These are phyloP conservation scores for Pezicula radicicola DNA, from an alignment of 2,329 filamentous ascomycete species.

Conservation along the genomic window DNA sequence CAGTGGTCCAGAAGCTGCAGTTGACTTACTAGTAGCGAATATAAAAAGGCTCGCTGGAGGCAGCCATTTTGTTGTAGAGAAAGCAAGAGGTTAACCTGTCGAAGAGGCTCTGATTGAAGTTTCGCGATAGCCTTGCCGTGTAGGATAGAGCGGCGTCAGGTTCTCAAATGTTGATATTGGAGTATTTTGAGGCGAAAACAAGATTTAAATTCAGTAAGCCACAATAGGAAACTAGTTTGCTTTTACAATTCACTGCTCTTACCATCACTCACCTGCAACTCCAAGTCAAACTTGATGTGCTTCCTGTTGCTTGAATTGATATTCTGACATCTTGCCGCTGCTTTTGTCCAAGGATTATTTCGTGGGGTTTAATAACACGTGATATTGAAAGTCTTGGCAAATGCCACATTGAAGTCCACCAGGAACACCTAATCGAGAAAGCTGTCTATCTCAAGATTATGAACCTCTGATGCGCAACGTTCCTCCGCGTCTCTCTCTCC, in stretches of 20 bases:
- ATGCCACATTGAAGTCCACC: conserved; percentile 10
- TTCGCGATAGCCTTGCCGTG: neutral
- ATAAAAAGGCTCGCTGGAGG: conserved; percentile 76
- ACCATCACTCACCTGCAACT: too few relatives aligned
- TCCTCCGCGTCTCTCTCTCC: conserved; percentile 11
- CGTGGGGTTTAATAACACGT: too few relatives aligned
- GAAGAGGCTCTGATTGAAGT: neutral
- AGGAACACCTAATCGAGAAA: conserved; percentile 8
- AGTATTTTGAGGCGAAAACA: too few relatives aligned
- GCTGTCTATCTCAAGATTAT: conserved; percentile 6
- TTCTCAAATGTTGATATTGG: too few relatives aligned
- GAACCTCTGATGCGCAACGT: conserved; percentile 24
- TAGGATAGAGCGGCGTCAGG: too few relatives aligned
- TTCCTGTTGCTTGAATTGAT: too few relatives aligned
- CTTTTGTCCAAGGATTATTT: too few relatives aligned
- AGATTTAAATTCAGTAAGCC: too few relatives aligned
- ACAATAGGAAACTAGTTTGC: too few relatives aligned
- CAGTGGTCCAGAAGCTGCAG: neutral
- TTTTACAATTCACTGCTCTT: too few relatives aligned
- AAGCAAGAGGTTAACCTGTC: neutral
- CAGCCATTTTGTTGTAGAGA: conserved; percentile 21
- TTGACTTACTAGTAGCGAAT: conserved; percentile 87
- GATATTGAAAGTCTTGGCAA: neutral
- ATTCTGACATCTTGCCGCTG: too few relatives aligned
- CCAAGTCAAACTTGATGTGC: too few relatives aligned